These are phyloP conservation scores for Chaetomium sp. DNA, from an alignment of 2,329 filamentous ascomycete species.

Conservation along the genomic window DNA sequence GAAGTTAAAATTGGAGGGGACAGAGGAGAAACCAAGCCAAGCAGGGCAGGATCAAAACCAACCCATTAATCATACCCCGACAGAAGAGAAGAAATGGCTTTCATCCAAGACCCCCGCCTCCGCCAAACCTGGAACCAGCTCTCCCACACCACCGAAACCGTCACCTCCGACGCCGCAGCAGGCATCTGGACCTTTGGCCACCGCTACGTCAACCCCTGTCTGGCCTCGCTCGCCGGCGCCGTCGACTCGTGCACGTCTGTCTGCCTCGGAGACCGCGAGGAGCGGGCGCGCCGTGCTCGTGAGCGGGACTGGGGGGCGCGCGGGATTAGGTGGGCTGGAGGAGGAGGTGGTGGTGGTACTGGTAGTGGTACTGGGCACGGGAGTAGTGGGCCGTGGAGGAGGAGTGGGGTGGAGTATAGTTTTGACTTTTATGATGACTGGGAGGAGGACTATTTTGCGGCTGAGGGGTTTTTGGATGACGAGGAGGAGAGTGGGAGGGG, in stretches of 20 bases:
- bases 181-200: slow-evolving; percentile 86
- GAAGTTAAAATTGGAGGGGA: neutral
- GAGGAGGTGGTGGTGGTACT: neutral
- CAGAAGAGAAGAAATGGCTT: slow-evolving; percentile 39
- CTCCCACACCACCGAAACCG: slow-evolving; percentile 80
- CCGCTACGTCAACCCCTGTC: slow-evolving; percentile 75
- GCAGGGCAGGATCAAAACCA: neutral
- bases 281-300: slow-evolving; percentile 61
- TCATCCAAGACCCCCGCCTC: slow-evolving; percentile 76
- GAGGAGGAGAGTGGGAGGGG: slow-evolving; percentile 57
- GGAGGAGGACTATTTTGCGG: slow-evolving; percentile 56
- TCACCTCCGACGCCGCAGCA: slow-evolving; percentile 86
- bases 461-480: slow-evolving; percentile 51
- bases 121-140: slow-evolving; percentile 92
- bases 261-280: slow-evolving; percentile 63
- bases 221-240: slow-evolving; percentile 59
- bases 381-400: no score
- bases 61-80: neutral
- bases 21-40: neutral
- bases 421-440: slow-evolving; percentile 99
- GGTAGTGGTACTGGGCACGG: no score
- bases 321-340: slow-evolving; percentile 42
- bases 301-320: slow-evolving; percentile 52
- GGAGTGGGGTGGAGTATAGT: slow-evolving; percentile 64
- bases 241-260: slow-evolving; percentile 66